Conservation (phyloP, 495 filamentous ascomycete genomes). For the Stereocaulon alpinum region DNA sequence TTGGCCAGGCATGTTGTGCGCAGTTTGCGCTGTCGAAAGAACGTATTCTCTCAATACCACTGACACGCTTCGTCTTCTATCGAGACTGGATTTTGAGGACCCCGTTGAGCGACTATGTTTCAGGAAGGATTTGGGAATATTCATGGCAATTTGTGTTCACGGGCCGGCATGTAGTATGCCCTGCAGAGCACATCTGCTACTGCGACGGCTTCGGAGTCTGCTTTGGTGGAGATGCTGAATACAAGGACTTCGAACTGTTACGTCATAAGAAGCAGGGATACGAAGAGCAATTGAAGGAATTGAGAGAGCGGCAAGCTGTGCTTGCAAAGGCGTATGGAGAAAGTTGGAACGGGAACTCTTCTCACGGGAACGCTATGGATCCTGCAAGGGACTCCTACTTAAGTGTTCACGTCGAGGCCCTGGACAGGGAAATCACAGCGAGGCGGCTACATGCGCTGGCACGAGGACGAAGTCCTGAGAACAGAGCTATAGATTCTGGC, state of each 20-base stretch:
- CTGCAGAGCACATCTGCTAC: constrained; percentile 57
- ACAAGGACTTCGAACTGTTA: constrained; percentile 36
- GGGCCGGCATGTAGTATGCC: constrained; percentile 47
- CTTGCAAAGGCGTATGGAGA: background rate
- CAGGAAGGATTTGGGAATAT: constrained; percentile 67
- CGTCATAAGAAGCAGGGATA: constrained; percentile 32
- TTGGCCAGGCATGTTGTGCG: constrained; percentile 52
- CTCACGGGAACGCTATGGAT: background rate
- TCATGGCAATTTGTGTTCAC: constrained; percentile 65
- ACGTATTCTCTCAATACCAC: constrained; percentile 46
- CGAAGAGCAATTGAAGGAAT: constrained; percentile 40
- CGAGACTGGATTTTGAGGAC: constrained; percentile 61
- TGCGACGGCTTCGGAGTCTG: constrained; percentile 72
- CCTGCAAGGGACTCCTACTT: background rate
- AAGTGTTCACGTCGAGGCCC: constrained; percentile 14
- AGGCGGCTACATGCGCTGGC: constrained; percentile 34
- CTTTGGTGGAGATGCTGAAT: constrained; percentile 52
- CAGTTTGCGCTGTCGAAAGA: constrained; percentile 55
- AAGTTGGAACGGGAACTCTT: background rate
- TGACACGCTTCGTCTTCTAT: constrained; percentile 49
- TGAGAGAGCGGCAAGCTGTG: constrained; percentile 6
- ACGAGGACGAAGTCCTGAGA: constrained; percentile 41
- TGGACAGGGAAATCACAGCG: constrained; percentile 29
- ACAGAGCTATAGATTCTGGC: constrained; percentile 43
- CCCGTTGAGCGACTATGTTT: constrained; percentile 51